A percentile compares a stretch with the other conserved stretches of the same genome.
Evolutionary conservation across 2,329 filamentous ascomycete species (phyloP).

Genomic region (Arthrobotrys iridis): DNA sequence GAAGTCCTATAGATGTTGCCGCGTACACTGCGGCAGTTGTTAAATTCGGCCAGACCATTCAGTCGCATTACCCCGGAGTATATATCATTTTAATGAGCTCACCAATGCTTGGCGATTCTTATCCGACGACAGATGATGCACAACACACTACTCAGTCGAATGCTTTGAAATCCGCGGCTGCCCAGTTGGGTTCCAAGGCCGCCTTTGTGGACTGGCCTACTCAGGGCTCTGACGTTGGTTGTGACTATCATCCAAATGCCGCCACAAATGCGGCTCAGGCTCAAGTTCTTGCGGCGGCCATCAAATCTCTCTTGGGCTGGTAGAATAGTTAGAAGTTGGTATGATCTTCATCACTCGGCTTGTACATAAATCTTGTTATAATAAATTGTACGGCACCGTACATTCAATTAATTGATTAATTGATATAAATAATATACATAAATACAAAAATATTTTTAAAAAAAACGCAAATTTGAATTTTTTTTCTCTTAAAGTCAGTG

Average conservation of each 20-base stretch:
- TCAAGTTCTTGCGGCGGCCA: conserved; percentile 59
- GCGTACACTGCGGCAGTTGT: conserved; percentile 59
- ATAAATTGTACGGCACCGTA: no score
- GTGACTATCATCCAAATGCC: conserved; percentile 63
- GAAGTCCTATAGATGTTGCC: conserved; percentile 58
- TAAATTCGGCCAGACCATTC: conserved; percentile 60
- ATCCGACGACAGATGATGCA: conserved; percentile 60
- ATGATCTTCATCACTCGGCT: no score
- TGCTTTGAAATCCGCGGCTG: conserved; percentile 61
- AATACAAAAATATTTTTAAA: no score
- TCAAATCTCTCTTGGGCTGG: conserved; percentile 53
- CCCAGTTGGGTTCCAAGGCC: conserved; percentile 59
- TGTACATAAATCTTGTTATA: no score
- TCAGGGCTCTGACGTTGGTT: conserved; percentile 62
- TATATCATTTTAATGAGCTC: conserved; percentile 63
- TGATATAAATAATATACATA: no score
- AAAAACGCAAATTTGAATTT: no score
- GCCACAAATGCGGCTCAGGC: conserved; percentile 61
- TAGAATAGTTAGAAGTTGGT: no score
- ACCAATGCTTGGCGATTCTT: conserved; percentile 62
- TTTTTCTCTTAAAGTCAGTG: no score
- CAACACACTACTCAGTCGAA: conserved; percentile 62
- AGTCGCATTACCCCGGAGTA: conserved; percentile 61
- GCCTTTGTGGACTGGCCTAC: conserved; percentile 63
- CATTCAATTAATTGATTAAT: no score